Evolutionary conservation across 2,329 filamentous ascomycete genomes (phyloP).

Genomic region (Sarocladium strictum): DNA sequence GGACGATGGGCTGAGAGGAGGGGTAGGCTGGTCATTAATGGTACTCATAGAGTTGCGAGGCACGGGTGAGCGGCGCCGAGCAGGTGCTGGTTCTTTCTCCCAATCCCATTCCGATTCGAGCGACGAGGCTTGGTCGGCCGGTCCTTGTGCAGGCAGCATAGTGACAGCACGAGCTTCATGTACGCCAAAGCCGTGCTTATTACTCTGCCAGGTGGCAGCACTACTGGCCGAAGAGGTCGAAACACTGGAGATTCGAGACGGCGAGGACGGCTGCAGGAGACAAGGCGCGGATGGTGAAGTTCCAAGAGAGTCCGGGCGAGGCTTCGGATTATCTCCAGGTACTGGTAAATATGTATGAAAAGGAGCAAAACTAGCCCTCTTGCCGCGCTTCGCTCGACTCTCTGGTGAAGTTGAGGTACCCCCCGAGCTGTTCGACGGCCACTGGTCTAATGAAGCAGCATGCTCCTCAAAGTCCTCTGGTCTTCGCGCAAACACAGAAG

Average conservation of each 20-base stretch:
- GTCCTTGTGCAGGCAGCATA: constrained; percentile 25
- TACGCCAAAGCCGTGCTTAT: constrained; percentile 23
- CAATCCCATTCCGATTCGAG: constrained; percentile 18
- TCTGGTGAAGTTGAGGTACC: background rate
- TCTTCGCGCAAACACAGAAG: constrained; percentile 20
- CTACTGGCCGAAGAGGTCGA: constrained; percentile 32
- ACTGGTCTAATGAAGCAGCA: constrained; percentile 2
- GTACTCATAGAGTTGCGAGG: constrained; percentile 15
- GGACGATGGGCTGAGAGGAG: constrained; percentile 46
- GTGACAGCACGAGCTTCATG: constrained; percentile 35
- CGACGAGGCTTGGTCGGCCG: constrained; percentile 11
- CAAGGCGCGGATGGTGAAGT: background rate
- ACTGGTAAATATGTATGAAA: constrained; percentile 38
- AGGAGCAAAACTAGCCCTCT: constrained; percentile 33
- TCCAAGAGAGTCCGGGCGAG: background rate
- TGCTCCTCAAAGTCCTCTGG: constrained; percentile 16
- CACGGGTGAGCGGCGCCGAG: constrained; percentile 13
- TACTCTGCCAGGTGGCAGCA: constrained; percentile 23
- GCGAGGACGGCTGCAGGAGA: constrained; percentile 14
- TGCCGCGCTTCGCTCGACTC: constrained; percentile 14
- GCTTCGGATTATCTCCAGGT: constrained; percentile 17
- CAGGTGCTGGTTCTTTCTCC: constrained; percentile 13
- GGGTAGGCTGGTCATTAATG: constrained; percentile 37
- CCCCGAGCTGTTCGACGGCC: background rate
- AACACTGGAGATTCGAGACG: constrained; percentile 20